Evolutionary conservation across 192 early-diverging fungal species (phyloP), one percentile per base, ranked within the genome.

Genomic region (Entomortierella chlamydospora): DNA sequence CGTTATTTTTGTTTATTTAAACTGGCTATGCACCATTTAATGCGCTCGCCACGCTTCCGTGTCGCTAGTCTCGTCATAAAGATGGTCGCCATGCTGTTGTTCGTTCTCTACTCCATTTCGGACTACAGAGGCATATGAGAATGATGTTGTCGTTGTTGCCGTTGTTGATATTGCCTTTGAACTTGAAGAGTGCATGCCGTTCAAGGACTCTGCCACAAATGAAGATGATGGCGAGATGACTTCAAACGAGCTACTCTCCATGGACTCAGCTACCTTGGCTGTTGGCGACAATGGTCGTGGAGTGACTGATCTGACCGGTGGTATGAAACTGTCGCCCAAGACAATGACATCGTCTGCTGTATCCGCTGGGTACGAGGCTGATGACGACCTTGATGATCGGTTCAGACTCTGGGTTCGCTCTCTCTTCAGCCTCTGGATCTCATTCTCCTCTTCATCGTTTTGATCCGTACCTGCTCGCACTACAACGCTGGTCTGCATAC

Each of bases 41-140:
- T 59, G 61, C 50, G n/a, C 13, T 28, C 60, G 61, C 76, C 76
- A 79, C 53, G 68, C 76, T 50, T 79, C 76, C 12, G 76, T 79
- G 26, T 79, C 68, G 22, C 76, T 79, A 6, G 68, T 65, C 56
- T 65, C 62, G 17, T 79, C 76, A n/a, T 79, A 79, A 11, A 50
- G 20, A 30, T 61, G 73, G 5, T 56, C 34, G 4, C 10, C 49
- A 29, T 58, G 29, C 26, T 64, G 50, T 47, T 57, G 63, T 33
- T 13, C 26, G 18, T 47, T 23, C 53, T 26, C 60, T 20, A 34
- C 18, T 2, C 34, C 49, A 0, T 61, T 55, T n/a, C 68, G 54
- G 10, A 66, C 62, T 29, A 57, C 74, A 30, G 74, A 58, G 15
- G 67, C 68, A 37, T 70, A 79, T 7, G 61, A 42, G 4, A 79